A percentile compares a stretch with the other conserved stretches of the same genome.
Evolutionary conservation across 2,329 filamentous ascomycete genomes (phyloP).

Genomic region (Penicillium sp.): DNA sequence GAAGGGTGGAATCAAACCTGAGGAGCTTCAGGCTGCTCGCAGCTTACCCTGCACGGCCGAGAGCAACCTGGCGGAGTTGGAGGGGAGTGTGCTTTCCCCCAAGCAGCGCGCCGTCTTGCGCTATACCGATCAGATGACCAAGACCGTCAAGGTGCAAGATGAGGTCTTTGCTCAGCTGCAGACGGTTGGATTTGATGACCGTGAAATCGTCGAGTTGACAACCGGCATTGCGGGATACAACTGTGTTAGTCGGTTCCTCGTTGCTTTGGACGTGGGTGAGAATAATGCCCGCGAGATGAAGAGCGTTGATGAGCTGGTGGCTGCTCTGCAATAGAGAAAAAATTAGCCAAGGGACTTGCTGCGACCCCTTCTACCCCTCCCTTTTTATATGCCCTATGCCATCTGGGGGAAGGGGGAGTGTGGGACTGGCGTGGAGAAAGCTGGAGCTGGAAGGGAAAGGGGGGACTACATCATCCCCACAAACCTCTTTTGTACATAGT

Average conservation of each 20-base stretch:
- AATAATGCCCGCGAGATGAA: conserved; percentile 60
- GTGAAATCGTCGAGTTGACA: conserved; percentile 81
- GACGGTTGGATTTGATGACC: conserved; percentile 66
- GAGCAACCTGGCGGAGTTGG: conserved; percentile 35
- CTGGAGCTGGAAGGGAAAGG: background rate
- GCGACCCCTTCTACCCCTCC: background rate
- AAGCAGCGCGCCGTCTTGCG: conserved; percentile 70
- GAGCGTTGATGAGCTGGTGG: conserved; percentile 53
- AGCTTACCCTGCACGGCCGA: conserved; percentile 54
- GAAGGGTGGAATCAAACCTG: conserved; percentile 39
- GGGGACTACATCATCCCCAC: conserved; percentile 6
- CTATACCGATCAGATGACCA: conserved; percentile 84
- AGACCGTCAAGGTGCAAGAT: conserved; percentile 69
- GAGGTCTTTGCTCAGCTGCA: conserved; percentile 65
- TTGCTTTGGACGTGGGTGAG: conserved; percentile 72
- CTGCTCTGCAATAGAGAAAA: conserved; percentile 13
- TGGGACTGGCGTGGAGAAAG: background rate
- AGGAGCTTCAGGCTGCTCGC: conserved; percentile 58
- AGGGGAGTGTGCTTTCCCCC: conserved; percentile 52
- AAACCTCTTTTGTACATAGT: background rate
- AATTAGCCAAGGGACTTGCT: too few relatives aligned
- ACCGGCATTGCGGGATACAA: conserved; percentile 88
- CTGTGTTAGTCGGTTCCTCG: conserved; percentile 82
- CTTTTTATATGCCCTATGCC: too few relatives aligned
- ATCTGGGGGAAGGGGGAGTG: too few relatives aligned